These are phyloP conservation scores for Kokia cookei DNA, from an alignment of 441 rosid species.

Conservation along the genomic window DNA sequence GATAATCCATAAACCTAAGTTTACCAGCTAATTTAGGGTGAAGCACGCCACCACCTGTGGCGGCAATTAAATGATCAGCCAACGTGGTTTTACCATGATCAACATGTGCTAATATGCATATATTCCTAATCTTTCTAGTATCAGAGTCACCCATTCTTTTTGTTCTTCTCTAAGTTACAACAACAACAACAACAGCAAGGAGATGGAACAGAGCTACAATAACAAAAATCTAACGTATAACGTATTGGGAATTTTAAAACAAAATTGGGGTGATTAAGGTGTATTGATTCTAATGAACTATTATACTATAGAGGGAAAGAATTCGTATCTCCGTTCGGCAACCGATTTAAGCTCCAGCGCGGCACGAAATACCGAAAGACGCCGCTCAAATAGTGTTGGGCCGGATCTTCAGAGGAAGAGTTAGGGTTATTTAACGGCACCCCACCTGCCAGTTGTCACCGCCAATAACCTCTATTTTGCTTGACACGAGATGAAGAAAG, in stretches of 20 bases:
- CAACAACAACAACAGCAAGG: background rate
- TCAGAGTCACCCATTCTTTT: slow-evolving; percentile 47
- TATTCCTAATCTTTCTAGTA: slow-evolving; percentile 53
- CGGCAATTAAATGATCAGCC: slow-evolving; percentile 88
- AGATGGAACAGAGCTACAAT: background rate
- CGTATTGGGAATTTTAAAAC: background rate
- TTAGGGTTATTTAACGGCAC: background rate
- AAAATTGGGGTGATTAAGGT: background rate
- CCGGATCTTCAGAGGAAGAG: background rate
- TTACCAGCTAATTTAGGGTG: slow-evolving; percentile 89
- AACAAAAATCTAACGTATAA: background rate
- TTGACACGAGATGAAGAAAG: background rate
- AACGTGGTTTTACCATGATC: slow-evolving; percentile 97
- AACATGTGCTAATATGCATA: slow-evolving; percentile 86
- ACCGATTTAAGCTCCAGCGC: background rate
- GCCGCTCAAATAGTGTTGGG: background rate
- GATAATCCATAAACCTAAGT: slow-evolving; percentile 84
- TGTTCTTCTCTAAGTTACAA: slow-evolving; percentile 2
- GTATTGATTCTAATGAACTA: background rate
- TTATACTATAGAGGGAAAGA: background rate
- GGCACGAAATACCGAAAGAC: background rate
- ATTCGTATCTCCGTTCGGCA: background rate
- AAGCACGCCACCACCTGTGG: slow-evolving; percentile 75
- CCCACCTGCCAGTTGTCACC: background rate
- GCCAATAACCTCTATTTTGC: background rate